Evolutionary conservation across 148 eudicot species (phyloP).

Genomic region (Silene latifolia): DNA sequence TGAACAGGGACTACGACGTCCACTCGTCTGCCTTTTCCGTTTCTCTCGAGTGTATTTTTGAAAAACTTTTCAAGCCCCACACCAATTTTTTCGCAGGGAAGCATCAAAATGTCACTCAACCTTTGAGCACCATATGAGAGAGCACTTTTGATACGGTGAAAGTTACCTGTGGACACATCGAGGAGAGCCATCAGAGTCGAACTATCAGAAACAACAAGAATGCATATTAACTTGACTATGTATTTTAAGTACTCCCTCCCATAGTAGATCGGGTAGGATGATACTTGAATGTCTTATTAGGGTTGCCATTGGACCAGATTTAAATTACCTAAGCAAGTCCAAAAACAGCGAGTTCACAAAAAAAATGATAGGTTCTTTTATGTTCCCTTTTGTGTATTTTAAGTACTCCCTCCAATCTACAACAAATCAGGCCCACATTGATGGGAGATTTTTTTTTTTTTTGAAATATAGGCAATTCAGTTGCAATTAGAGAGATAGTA

Average conservation of each 20-base stretch:
- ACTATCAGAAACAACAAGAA: not conserved
- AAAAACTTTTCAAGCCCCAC: conserved; percentile 32
- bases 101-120: conserved; percentile 24
- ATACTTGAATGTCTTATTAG: no score
- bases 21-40: conserved; percentile 29
- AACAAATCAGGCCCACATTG: not conserved
- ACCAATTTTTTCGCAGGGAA: conserved; percentile 24
- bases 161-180: conserved; percentile 29
- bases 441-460: not conserved
- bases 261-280: no score
- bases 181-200: not conserved
- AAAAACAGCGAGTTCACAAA: no score
- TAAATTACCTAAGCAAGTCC: no score
- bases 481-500: not conserved
- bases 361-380: no score
- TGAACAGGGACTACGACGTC: conserved; percentile 29
- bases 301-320: no score
- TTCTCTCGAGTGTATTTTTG: conserved; percentile 27
- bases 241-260: no score
- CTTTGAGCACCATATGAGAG: conserved; percentile 32
- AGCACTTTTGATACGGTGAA: conserved; percentile 33
- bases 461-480: not conserved
- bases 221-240: no score
- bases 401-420: not conserved
- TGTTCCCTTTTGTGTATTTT: no score